Base-by-base conservation (phyloP, 495 filamentous ascomycete species). In the Aspergillus leporis region DNA sequence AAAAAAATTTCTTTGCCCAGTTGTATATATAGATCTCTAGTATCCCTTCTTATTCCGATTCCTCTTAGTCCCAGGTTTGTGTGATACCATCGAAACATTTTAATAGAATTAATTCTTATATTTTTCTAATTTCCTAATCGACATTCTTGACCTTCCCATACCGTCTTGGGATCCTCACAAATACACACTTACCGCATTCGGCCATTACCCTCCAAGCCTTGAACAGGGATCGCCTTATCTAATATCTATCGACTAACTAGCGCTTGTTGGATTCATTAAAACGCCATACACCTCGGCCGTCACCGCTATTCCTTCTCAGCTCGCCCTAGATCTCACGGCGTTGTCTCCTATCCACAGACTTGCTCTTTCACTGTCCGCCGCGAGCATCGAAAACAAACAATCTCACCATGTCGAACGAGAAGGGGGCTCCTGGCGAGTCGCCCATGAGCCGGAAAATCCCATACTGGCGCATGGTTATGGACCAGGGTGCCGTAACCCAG, bases 401-500 rank as follows among this genome's bases (percentile, higher is more conserved):
- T 45, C 51, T 63, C 61, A 55, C 53, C 62, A 77, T 77, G 74
- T 61, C 70, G 40, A 61, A 40, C 59, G 53, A 64, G 50, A 66
- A 67, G 43, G 61, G 66, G 45, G 52, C 58, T 13, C 60, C 56
- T 49, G 59, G 55, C 57, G 74, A 77, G 56, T 40, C 66, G 9
- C 58, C 67, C 16, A 56, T 40, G 13, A 70, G 64, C 14, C 73
- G 69, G 21, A 74, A 74, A 38, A 78, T 80, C 40, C 66, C 75
- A 28, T 78, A 66, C 60, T 81, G 70, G 70, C 71, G 69, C 40
- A 61, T 82, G 18, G 62, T 87, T 36, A 56, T 69, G 22, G 80
- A 84, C 43, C 83, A 87, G 60, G 78, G 81, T 51, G 72, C 78
- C 53, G 61, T 86, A 32, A 85, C 82, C 6, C 74, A 78, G 22